phyloP scores from a whole-genome alignment of 2,329 filamentous ascomycete genomes.

The Ophiostoma angusticollis region DNA sequence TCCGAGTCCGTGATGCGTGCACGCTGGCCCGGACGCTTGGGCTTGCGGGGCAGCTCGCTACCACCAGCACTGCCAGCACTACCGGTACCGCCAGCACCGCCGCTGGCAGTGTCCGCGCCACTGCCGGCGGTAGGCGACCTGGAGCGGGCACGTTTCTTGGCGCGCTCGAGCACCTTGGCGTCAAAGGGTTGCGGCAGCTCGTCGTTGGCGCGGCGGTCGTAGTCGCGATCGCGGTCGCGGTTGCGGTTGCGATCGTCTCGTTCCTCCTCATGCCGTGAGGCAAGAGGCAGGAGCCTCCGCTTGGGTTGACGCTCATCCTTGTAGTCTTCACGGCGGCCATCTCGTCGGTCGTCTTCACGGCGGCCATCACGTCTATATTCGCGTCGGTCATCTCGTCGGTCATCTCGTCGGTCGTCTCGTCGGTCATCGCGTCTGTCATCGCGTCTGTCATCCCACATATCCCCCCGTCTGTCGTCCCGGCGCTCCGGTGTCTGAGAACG shows the following conservation, averaged over 20 bases:
- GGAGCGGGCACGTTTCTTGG: conserved; percentile 45
- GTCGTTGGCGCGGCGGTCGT: conserved; percentile 20
- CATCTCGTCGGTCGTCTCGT: neutral
- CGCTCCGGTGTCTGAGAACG: conserved; percentile 6
- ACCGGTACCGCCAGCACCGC: conserved; percentile 10
- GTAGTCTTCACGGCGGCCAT: neutral
- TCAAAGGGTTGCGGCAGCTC: conserved; percentile 49
- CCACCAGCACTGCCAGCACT: conserved; percentile 10
- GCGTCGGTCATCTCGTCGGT: too few relatives aligned
- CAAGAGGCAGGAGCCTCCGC: neutral
- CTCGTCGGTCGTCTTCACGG: too few relatives aligned
- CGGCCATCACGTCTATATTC: too few relatives aligned
- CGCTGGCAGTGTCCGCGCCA: neutral
- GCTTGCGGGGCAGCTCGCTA: conserved; percentile 43
- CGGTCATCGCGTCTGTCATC: neutral
- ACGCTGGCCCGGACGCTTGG: conserved; percentile 54
- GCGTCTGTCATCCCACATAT: neutral
- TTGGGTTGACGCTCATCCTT: neutral
- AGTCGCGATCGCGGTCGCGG: conserved; percentile 12
- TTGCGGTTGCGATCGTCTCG: neutral
- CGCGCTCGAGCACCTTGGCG: conserved; percentile 42
- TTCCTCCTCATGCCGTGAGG: neutral
- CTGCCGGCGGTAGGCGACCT: conserved; percentile 26
- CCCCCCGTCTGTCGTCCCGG: neutral
- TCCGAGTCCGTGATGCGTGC: conserved; percentile 55